These are phyloP conservation scores for Podila clonocystis DNA, from an alignment of 192 early-diverging fungal species.

Conservation along the genomic window DNA sequence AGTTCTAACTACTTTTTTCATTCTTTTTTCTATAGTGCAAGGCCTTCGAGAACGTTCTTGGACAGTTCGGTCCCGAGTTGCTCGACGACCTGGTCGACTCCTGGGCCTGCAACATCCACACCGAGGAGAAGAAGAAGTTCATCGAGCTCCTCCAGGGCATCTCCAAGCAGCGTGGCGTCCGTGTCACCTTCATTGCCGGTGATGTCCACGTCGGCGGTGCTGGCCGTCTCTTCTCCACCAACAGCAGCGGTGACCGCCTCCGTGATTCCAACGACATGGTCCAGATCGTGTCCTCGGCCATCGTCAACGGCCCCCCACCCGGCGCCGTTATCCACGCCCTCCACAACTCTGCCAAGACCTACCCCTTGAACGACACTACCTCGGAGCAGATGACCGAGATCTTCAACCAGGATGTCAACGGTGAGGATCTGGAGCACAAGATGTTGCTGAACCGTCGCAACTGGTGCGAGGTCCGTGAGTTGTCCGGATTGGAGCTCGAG, in stretches of 20 bases:
- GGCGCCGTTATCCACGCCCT: slow-evolving; percentile 71
- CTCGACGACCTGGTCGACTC: slow-evolving; percentile 80
- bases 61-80: slow-evolving; percentile 82
- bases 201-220: slow-evolving; percentile 82
- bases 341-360: slow-evolving; percentile 68
- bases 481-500: slow-evolving; percentile 35
- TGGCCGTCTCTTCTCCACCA: slow-evolving; percentile 64
- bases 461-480: slow-evolving; percentile 48
- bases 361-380: slow-evolving; percentile 67
- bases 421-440: slow-evolving; percentile 49
- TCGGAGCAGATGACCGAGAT: slow-evolving; percentile 78
- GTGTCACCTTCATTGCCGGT: slow-evolving; percentile 85
- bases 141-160: slow-evolving; percentile 74
- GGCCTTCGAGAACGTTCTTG: slow-evolving; percentile 51
- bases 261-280: slow-evolving; percentile 78
- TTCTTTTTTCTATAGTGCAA: slow-evolving; percentile 8
- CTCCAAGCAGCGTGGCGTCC: slow-evolving; percentile 63
- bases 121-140: slow-evolving; percentile 76
- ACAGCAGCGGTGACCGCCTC: slow-evolving; percentile 59
- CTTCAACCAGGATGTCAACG: slow-evolving; percentile 76
- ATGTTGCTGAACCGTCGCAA: slow-evolving; percentile 46
- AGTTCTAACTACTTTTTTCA: too few relatives aligned
- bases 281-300: slow-evolving; percentile 85
- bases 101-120: slow-evolving; percentile 61
- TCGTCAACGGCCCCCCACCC: slow-evolving; percentile 81